Evolutionary conservation across 2,329 filamentous ascomycete species (phyloP), one percentile per base, ranked within the genome.

Genomic region (Ophiobolus disseminans): DNA sequence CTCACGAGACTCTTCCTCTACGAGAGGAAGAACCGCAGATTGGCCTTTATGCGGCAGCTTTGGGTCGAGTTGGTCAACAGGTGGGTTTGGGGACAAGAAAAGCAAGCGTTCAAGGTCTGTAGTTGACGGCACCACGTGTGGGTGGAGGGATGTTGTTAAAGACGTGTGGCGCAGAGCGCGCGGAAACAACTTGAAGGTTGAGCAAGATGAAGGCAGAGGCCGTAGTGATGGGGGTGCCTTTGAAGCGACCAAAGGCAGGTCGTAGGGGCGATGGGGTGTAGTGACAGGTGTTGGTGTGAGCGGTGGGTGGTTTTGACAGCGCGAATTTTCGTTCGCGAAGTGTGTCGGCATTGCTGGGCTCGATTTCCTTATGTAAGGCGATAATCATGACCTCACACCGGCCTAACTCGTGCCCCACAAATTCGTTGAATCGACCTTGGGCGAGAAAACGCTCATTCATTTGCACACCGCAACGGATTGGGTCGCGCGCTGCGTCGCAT

Each of bases 11-110:
- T n/a, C n/a, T n/a, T n/a, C n/a, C n/a, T n/a, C n/a, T n/a, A n/a
- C n/a, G n/a, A n/a, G n/a, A 96, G 92, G 93, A 97, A 97, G 93
- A 96, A 92, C 89, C 89, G 87, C 84, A 85, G 86, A 87, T 87
- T 85, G 85, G 87, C 89, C 95, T 90, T 91, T 97, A 99, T 99
- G 93, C 94, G 94, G 94, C 94, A 97, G 93, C 90, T 96, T 89
- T 84, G 81, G 78, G 76, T 79, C 78, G 78, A 83, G 77, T 75
- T 83, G 78, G 74, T 79, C 82, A 76, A 81, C 82, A 62, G 73
- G 74, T 61, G 63, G 64, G 68, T 71, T 72, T 68, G 70, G 66
- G 62, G 73, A 70, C 63, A 68, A 67, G 58, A 79, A 75, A 63
- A 80, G 66, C 65, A 74, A 60, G 66, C 70, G 68, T 60, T 76